These are phyloP conservation scores for Cytospora mali DNA, from an alignment of 2,329 filamentous ascomycete species.

Conservation along the genomic window DNA sequence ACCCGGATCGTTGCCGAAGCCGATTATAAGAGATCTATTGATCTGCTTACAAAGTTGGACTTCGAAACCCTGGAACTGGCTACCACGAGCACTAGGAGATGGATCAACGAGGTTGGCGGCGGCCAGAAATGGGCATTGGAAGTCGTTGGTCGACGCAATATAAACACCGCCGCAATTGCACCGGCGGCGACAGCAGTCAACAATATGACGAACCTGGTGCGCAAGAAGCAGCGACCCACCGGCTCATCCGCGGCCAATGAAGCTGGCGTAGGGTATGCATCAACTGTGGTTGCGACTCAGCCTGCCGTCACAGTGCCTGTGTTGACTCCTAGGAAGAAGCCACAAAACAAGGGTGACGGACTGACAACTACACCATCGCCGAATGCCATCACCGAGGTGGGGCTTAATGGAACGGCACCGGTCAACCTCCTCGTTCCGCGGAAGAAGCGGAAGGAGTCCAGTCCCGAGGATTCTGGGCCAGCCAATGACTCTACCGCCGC, in stretches of 20 bases:
- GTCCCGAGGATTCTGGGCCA: slow-evolving; percentile 24
- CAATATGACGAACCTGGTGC: slow-evolving; percentile 53
- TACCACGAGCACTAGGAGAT: slow-evolving; percentile 66
- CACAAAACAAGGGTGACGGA: background rate
- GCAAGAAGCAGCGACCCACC: slow-evolving; percentile 38
- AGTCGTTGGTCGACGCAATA: slow-evolving; percentile 45
- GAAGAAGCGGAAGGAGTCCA: slow-evolving; percentile 26
- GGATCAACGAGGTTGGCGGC: slow-evolving; percentile 67
- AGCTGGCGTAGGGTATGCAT: background rate
- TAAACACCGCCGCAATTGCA: background rate
- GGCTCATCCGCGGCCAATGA: slow-evolving; percentile 42
- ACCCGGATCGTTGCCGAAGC: slow-evolving; percentile 64
- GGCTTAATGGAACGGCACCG: background rate
- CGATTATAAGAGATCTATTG: slow-evolving; percentile 68
- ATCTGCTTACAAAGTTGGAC: slow-evolving; percentile 72
- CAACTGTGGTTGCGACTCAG: slow-evolving; percentile 11
- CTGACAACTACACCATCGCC: slow-evolving; percentile 10
- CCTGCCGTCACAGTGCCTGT: slow-evolving; percentile 15
- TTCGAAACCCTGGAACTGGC: slow-evolving; percentile 69
- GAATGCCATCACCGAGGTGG: background rate
- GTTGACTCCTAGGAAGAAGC: slow-evolving; percentile 23
- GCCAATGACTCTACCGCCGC: slow-evolving; percentile 17
- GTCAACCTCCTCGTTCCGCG: slow-evolving; percentile 22
- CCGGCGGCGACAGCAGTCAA: slow-evolving; percentile 40
- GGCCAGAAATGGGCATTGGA: slow-evolving; percentile 55